Base-by-base conservation (phyloP, 805 yeast species). In the Starmerella davenportii region DNA sequence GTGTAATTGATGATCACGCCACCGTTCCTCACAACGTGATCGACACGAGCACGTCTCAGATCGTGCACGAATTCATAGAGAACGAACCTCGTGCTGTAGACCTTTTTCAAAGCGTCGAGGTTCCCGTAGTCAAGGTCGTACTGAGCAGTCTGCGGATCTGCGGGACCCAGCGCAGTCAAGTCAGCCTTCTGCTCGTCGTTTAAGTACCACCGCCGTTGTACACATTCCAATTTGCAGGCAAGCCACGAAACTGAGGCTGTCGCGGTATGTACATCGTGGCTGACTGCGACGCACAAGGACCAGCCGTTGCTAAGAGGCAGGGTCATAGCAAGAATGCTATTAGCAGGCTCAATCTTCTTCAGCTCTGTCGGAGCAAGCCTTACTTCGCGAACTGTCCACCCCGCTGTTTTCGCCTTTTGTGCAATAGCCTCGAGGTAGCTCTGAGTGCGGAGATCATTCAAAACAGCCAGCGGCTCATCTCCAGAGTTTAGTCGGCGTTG, bases 321-420 rank as follows among this genome's bases (percentile, higher is more conserved):
- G 42, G 61, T 45, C 40, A 64, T 42, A 4, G 51, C 51, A 14
- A 57, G 47, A 11, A 54, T 43, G 7, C 44, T 24, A 1, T 52
- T 39, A 14, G 38, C 46, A 15, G 48, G 46, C 17, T 51, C 51
- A 17, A 61, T 39, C 34, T 54, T 56, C 28, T 49, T 49, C 17
- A 65, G 51, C 51, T 75, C 84, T 18, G 60, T 62, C 2, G 64
- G 62, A 2, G 64, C 58, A 21, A 79, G 49, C 24, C 58, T 62
- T 35, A 78, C 63, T 30, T 70, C 64, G 30, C 68, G 70, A 45
- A 70, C 60, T 4, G 70, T 64, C 90, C 90, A 79, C 21, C 76
- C 79, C 0, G 75, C 68, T 0, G 80, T 76, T 28, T 64, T 61
- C 39, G 80, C 65, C 43, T 74, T 64, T 14, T 38, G 38, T 7